Evolutionary conservation across 2,329 filamentous ascomycete genomes (phyloP), one percentile per base, ranked within the genome.

Genomic region (Blastomyces parvus): DNA sequence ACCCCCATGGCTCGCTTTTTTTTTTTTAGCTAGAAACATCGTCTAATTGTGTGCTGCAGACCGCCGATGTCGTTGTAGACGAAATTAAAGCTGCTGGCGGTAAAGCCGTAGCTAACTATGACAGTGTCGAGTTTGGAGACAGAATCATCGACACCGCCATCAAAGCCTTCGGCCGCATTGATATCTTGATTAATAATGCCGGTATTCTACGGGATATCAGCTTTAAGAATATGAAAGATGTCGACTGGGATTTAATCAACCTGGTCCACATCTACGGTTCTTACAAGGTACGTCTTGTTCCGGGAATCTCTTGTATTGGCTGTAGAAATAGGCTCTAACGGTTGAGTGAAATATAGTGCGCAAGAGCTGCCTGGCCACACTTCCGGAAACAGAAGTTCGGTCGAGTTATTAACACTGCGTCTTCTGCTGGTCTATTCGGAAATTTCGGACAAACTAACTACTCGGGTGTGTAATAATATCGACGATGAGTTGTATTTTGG

Each of bases 341-440:
- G 27, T 53, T 19, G 17, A 3, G 17, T 25, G 13, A 25, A 14
- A 19, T 36, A 64, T 68, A 83, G 85, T 96, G 90, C 77, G 84
- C 94, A 66, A 88, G 87, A 77, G 94, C 94, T 67, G 94, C 94
- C 61, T 99, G 94, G 93, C 91, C 93, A 65, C 83, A 97, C 79
- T 97, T 99, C 84, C 86, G 93, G 74, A 97, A 97, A 82, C 94
- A 99, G 80, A 97, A 97, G 85, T 99, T 90, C 76, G 94, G 94
- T 67, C 86, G 94, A 71, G 83, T 99, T 69, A 96, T 99, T 80
- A 97, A 95, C 83, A 97, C 94, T 30, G 86, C 93, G 46, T 97
- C 93, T n/a, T 91, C 91, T 63, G 92, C 94, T 66, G 94, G 94
- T 71, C 83, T 99, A 62, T 97, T 96, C 76, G 94, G 94, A 72